Evolutionary conservation across 2,329 filamentous ascomycete species (phyloP), one percentile per base, ranked within the genome.

Genomic region (Aspergillus ibericus): DNA sequence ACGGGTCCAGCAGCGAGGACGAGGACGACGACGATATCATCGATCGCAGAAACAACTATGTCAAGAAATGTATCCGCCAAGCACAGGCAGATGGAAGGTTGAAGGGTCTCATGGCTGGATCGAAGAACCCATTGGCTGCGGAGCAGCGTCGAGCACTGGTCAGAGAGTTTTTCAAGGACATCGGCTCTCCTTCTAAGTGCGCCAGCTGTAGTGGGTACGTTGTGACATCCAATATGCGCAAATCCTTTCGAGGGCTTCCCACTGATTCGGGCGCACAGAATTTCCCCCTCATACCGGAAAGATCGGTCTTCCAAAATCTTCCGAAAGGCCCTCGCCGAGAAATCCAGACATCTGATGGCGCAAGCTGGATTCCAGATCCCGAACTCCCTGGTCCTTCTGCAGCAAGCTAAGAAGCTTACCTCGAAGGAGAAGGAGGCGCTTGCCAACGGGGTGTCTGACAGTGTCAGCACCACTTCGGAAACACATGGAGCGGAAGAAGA

Each of bases 301-400:
- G 93, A 99, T 69, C 85, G 89, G 44, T 95, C 87, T 68, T 89
- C 93, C 71, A 99, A 98, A 76, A 92, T 99, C 55, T 99, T 98
- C 75, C 88, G 93, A 72, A 95, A 90, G 71, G 81, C 89, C 1
- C 78, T 97, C 57, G 85, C 83, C 48, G 77, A 83, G 48, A 96
- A 96, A 74, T 87, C 95, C 35, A 86, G 87, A 72, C 83, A 86
- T 42, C 87, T 88, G 61, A 96, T 96, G 89, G 83, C 87, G 3
- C 86, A 90, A 65, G 75, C 76, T 49, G 83, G 86, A 55, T 85
- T 92, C 71, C 88, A 87, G 66, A 81, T 85, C 35, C 82, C 83
- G 53, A 91, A 95, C 70, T 88, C 90, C 3, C 81, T 96, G 67
- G 75, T 90, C 12, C 79, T 88, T 59, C 77, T 86, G 48, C 75